A percentile compares a stretch with the other conserved stretches of the same genome.
Conservation (phyloP, 2,329 filamentous ascomycete species). For the Colletotrichum truncatum region DNA sequence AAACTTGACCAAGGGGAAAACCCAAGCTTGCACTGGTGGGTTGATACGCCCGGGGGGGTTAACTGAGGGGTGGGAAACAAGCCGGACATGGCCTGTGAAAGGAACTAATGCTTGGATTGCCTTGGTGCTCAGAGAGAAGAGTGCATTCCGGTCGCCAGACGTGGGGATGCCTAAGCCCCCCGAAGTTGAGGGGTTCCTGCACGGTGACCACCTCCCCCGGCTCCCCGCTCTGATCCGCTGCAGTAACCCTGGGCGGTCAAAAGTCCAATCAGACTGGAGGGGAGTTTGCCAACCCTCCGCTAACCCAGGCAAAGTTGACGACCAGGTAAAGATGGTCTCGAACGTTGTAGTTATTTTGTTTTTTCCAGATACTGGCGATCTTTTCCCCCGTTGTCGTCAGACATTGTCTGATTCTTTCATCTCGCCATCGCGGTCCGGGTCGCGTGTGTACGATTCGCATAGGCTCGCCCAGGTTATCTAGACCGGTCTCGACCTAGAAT, state of each 20-base stretch:
- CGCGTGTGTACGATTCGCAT: neutral
- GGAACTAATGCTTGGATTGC: neutral
- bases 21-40: neutral
- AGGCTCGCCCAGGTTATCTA: neutral
- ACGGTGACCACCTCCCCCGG: constrained; percentile 7
- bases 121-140: neutral
- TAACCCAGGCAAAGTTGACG: constrained; percentile 1
- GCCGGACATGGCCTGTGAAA: neutral
- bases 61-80: constrained; percentile 18
- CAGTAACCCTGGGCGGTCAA: neutral
- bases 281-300: constrained; percentile 4
- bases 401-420: neutral
- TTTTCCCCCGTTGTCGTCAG: neutral
- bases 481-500: constrained; percentile 9
- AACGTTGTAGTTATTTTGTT: neutral
- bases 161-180: neutral
- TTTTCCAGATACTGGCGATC: neutral
- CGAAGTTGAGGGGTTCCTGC: constrained; percentile 25
- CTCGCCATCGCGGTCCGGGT: neutral
- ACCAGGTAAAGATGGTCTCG: neutral
- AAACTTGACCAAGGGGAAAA: neutral
- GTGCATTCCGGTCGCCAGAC: neutral
- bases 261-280: constrained; percentile 8
- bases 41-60: neutral
- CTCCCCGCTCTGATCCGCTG: constrained; percentile 21